Evolutionary conservation across 2,329 filamentous ascomycete genomes (phyloP).

Genomic region (Madurella mycetomatis): DNA sequence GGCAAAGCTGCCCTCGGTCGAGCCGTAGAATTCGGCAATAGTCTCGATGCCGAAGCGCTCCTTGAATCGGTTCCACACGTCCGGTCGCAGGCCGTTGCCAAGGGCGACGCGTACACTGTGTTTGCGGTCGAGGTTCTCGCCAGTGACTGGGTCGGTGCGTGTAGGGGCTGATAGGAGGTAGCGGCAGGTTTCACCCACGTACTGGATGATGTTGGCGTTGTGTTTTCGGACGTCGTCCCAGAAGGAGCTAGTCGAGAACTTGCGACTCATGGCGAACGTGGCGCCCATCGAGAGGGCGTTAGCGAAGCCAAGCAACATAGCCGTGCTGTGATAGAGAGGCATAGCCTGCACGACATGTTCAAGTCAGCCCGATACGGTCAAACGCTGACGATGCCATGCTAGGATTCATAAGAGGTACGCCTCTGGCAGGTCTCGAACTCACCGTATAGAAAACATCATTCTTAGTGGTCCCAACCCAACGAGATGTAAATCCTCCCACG

Average conservation of each 20-base stretch:
- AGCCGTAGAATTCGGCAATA: slow-evolving; percentile 76
- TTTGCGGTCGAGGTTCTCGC: slow-evolving; percentile 64
- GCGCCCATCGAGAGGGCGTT: slow-evolving; percentile 56
- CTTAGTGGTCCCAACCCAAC: slow-evolving; percentile 54
- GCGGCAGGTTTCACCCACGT: slow-evolving; percentile 82
- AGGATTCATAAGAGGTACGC: no score
- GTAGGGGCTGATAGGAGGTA: slow-evolving; percentile 69
- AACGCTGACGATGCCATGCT: not conserved
- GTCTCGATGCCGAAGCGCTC: slow-evolving; percentile 70
- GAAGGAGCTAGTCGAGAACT: slow-evolving; percentile 73
- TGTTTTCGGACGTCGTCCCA: slow-evolving; percentile 70
- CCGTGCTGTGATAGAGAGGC: slow-evolving; percentile 85
- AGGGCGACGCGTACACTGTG: slow-evolving; percentile 72
- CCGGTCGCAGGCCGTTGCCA: slow-evolving; percentile 79
- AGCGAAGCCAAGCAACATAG: slow-evolving; percentile 63
- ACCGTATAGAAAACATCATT: slow-evolving; percentile 73
- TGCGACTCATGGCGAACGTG: slow-evolving; percentile 68
- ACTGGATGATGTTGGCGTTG: slow-evolving; percentile 73
- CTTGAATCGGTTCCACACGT: slow-evolving; percentile 82
- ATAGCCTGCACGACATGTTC: slow-evolving; percentile 56
- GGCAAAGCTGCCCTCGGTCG: slow-evolving; percentile 67
- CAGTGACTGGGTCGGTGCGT: slow-evolving; percentile 57
- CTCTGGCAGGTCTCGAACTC: slow-evolving; percentile 27
- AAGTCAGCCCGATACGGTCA: slow-evolving; percentile 18
- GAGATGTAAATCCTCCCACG: slow-evolving; percentile 47